phyloP scores from a whole-genome alignment of 139 green algal genomes.

The Coelastrella sp. region DNA sequence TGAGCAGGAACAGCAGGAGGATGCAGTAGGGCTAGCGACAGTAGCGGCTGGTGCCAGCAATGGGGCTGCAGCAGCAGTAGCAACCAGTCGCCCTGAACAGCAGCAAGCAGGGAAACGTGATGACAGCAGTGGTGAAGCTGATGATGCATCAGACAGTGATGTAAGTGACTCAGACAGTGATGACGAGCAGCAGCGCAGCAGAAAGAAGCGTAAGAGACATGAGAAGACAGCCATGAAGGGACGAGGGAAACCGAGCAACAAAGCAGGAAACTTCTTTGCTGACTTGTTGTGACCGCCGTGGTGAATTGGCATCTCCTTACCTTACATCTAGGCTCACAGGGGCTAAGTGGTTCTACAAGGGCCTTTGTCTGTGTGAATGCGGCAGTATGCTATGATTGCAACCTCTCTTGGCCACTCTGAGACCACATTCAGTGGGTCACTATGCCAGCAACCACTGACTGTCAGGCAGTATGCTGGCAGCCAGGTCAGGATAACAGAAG shows the following conservation, averaged over 20 bases:
- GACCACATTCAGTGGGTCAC: no score
- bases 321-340: not conserved
- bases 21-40: not conserved
- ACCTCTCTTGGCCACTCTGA: no score
- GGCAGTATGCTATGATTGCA: no score
- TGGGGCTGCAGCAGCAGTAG: not conserved
- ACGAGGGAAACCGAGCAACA: constrained; percentile 39
- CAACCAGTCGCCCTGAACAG: not conserved
- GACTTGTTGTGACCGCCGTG: constrained; percentile 51
- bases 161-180: constrained; percentile 30
- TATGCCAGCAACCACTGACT: no score
- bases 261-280: constrained; percentile 62
- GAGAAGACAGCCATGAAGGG: constrained; percentile 60
- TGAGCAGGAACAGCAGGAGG: constrained; percentile 26
- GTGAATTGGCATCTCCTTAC: not conserved
- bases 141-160: not conserved
- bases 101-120: not conserved
- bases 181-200: constrained; percentile 9
- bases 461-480: no score
- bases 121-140: not conserved
- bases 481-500: no score
- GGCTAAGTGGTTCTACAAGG: no score
- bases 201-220: constrained; percentile 51
- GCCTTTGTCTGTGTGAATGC: no score
- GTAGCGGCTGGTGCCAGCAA: constrained; percentile 3